Evolutionary conservation across 192 early-diverging fungal species (phyloP), one percentile per base, ranked within the genome.

Genomic region (Podila minutissima): DNA sequence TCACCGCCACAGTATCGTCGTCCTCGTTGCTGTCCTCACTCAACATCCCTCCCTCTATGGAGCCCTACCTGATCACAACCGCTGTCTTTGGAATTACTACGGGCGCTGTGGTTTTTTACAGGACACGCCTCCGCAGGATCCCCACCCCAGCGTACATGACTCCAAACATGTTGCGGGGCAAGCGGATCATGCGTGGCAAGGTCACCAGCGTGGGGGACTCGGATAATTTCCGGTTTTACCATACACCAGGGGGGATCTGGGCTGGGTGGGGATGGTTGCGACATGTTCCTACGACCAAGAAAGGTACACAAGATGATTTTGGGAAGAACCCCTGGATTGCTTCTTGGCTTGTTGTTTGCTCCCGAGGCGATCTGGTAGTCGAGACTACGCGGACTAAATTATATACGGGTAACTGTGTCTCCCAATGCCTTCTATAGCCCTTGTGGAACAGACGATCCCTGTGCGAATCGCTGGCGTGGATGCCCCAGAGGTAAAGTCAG

Each of bases 401-500:
- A 1, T 17, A 66, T 13, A 29, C 29, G 17, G 15, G 5, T 15
- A 29, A 53, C 15, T 19, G 64, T 22, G 13, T 66, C 1, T 1
- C 31, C 22, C 15, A 2, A 15, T 41, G 3, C 66, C 10, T 26
- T 35, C 26, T 15, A 26, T 69, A 88, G 85, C 84, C 15, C 73
- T 88, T 9, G 87, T 85, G 74, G 83, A 90, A 26, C 83, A 90
- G 65, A 91, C 92, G 31, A 84, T 93, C 11, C 83, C 88, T 62
- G 83, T 93, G 26, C 86, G 92, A 19, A 64, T 93, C 37, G 90
- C 92, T 49, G 92, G 92, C 13, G 87, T 93, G 0, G 92, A 93
- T 78, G 92, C 92, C 1, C 92, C 92, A 2, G 92, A 93, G 83
- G 88, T 86, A 82, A 66, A 37, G 3, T 7, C n/a, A 1, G 12